Evolutionary conservation across 1,284 basidiomycete species (phyloP), one percentile per base, ranked within the genome.

Genomic region (Inonotus obliquus): DNA sequence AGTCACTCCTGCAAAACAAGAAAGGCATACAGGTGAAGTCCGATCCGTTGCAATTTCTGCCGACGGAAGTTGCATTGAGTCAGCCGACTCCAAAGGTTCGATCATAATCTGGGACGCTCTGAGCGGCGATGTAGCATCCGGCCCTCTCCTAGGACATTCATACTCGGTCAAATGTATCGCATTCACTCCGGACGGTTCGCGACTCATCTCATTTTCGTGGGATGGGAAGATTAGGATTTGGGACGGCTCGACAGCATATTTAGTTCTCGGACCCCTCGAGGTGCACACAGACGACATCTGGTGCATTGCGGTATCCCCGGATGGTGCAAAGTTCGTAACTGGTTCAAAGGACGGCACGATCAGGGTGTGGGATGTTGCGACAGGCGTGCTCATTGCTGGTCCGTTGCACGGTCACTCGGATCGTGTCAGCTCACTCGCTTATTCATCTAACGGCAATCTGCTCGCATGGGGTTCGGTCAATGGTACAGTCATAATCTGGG

Each of bases 11-110:
- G 45, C 14, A n/a, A 9, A 5, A n/a, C 27, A 7, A 13, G 27
- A n/a, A 35, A 59, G 63, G 37, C 63, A 61, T 47, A 57, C 44
- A 4, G 9, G 38, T 14, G n/a, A 1, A 7, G 48, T 64, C 54
- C 6, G 2, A 13, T 57, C 58, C 17, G 59, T 63, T 1, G 32
- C 51, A 35, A 60, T 65, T 47, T 56, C 62, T 1, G 53, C 45
- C 19, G 64, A 65, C 51, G 53, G 62, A 45, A 57, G n/a, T 19
- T 25, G n/a, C 4, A 48, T 65, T n/a, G 58, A 27, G 11, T 65
- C 62, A 27, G 58, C 53, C 11, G 61, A 58, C 10, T 38, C 5
- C 4, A 52, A 63, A 39, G 6, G 13, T 17, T 27, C 51, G 51
- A 29, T 52, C 51, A n/a, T 29, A 52, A 27, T 52, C 27, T 52